These are phyloP conservation scores for Cryptosporidium canis DNA, from an alignment of 169 alveolate species.

Conservation along the genomic window DNA sequence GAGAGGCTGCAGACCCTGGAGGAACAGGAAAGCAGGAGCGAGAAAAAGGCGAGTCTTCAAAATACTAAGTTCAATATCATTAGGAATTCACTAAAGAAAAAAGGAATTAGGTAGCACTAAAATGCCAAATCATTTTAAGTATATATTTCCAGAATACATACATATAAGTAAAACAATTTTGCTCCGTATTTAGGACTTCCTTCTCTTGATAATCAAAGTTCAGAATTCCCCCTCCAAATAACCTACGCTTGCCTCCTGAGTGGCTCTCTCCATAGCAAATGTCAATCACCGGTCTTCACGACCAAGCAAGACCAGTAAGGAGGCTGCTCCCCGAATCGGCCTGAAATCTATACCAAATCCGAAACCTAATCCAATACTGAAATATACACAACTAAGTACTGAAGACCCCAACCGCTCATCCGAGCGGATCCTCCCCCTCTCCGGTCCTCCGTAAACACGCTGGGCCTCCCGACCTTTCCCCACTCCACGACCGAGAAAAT, in stretches of 20 bases:
- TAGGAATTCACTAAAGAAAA: conserved; percentile 26
- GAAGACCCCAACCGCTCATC: too few species aligned
- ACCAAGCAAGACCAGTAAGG: background rate
- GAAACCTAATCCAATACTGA: background rate
- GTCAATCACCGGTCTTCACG: background rate
- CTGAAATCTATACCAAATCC: background rate
- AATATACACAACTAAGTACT: too few species aligned
- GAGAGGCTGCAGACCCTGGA: conserved; percentile 48
- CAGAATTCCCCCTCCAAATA: too few species aligned
- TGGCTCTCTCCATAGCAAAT: background rate
- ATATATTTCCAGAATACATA: background rate
- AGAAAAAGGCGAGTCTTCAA: background rate
- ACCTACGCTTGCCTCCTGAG: background rate
- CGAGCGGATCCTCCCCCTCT: too few species aligned
- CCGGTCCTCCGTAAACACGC: too few species aligned
- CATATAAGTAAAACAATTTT: background rate
- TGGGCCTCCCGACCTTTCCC: too few species aligned
- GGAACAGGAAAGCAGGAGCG: conserved; percentile 15
- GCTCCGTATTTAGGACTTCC: background rate
- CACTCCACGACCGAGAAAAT: too few species aligned
- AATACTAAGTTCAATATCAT: conserved; percentile 1
- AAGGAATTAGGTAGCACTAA: background rate
- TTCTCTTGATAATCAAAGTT: background rate
- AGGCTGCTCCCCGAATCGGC: background rate
- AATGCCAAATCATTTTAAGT: background rate